Evolutionary conservation across 768 basidiomycete genomes (phyloP), one percentile per base, ranked within the genome.

Genomic region (Phaffia tasmanica): DNA sequence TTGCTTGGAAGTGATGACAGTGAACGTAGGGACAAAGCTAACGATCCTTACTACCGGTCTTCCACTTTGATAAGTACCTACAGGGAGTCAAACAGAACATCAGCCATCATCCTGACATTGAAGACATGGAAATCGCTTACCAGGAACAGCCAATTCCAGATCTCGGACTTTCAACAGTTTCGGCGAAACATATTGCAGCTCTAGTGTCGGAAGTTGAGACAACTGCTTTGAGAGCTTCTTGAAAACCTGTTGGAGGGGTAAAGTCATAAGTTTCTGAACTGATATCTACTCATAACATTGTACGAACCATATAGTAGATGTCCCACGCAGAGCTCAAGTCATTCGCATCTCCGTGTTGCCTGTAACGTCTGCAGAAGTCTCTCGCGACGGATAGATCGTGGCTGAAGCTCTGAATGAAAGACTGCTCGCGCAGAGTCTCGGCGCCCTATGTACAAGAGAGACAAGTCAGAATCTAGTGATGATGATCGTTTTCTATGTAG

Each of bases 291-390:
- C 18, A 9, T 3, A 4, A 16, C 21, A 11, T 23, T 55, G 21
- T 19, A 63, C 85, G 70, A 73, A 90, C 91, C 57, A 84, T 84
- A 73, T 97, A 99, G 77, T 99, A 99, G 30, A 97, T 92, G 73
- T 98, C 95, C 95, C 95, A 99, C 42, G 95, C 95, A 73, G 88
- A 89, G 74, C 98, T 95, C 57, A 99, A 79, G 74, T 97, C 91
- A 59, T 83, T 84, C 64, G 84, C 82, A 74, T 99, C 93, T 29
- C 88, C 88, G 73, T 88, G 88, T 25, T 83, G 81, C 51, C 86
- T 85, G 79, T 87, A 99, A 59, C 89, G 83, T 59, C 85, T 82
- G 71, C 89, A 90, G 46, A 90, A 89, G 73, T 93, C 91, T 51
- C 91, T 84, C 16, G 95, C 95, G 72, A 94, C 91, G 32, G 84